Conservation (phyloP, 208 protist genomes). For the Acanthamoeba triangularis region DNA sequence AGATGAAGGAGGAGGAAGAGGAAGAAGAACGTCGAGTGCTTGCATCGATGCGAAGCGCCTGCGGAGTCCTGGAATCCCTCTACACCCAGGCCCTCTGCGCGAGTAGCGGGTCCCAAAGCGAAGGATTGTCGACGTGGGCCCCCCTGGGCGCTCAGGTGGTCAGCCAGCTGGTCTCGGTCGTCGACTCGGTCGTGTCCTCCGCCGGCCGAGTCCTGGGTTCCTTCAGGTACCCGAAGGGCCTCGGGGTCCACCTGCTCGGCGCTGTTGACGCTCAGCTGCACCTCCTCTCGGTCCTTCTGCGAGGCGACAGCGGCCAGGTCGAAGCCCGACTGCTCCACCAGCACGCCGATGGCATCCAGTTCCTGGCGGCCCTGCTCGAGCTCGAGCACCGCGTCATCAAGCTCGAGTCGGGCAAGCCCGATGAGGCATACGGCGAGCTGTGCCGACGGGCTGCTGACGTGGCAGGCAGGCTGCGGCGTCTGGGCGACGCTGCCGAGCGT, state of each 20-base stretch:
- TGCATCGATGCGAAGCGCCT: neutral
- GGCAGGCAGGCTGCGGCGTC: neutral
- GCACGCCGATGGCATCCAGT: neutral
- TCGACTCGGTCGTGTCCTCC: neutral
- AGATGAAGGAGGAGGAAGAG: neutral
- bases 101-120: no score
- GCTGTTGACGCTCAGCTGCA: neutral
- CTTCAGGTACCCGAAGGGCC: no score
- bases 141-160: neutral
- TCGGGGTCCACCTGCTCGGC: neutral
- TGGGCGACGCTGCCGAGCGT: neutral
- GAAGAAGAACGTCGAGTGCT: neutral
- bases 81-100: neutral
- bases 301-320: neutral
- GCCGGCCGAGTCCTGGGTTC: neutral
- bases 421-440: neutral
- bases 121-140: neutral
- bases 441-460: neutral
- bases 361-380: neutral
- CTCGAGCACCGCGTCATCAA: neutral
- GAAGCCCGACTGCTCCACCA: neutral
- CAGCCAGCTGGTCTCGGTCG: neutral
- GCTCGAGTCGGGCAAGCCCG: neutral
- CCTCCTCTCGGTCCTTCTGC: neutral
- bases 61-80: neutral